These are phyloP conservation scores for Vigna trinervia DNA, from an alignment of 306 rosid genomes.

Conservation along the genomic window DNA sequence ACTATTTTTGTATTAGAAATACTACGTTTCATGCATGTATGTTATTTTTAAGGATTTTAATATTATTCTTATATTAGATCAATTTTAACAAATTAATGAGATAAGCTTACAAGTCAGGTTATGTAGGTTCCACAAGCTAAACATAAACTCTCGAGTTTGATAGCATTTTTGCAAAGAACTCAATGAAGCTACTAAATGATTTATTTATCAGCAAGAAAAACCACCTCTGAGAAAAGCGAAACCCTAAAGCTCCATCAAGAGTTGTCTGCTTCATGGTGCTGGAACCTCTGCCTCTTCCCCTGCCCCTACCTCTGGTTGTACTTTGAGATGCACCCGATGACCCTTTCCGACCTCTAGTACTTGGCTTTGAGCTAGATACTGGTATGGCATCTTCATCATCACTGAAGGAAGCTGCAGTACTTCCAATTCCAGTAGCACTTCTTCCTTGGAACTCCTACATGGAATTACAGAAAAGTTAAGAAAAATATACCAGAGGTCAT, in stretches of 20 bases:
- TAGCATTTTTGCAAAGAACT: constrained; percentile 13
- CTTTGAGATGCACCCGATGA: constrained; percentile 62
- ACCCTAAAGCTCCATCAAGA: constrained; percentile 82
- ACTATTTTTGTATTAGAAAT: not conserved
- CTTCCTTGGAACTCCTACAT: constrained; percentile 65
- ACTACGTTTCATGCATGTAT: too few relatives aligned
- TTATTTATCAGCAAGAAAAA: constrained; percentile 36
- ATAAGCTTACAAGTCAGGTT: too few relatives aligned
- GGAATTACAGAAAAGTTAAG: constrained; percentile 39
- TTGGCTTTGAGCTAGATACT: constrained; percentile 62
- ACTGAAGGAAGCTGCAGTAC: constrained; percentile 75
- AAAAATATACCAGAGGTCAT: constrained; percentile 31
- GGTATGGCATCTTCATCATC: constrained; percentile 83
- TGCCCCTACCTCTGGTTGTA: constrained; percentile 79
- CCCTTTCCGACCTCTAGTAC: constrained; percentile 77
- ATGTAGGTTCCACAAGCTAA: too few relatives aligned
- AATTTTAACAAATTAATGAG: too few relatives aligned
- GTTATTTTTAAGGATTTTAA: too few relatives aligned
- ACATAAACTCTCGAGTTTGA: too few relatives aligned
- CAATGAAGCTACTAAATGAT: constrained; percentile 1
- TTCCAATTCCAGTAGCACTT: constrained; percentile 68
- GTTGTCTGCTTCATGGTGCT: constrained; percentile 85
- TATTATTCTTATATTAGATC: too few relatives aligned
- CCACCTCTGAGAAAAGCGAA: constrained; percentile 84
- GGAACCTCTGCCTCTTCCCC: constrained; percentile 73